Base-by-base conservation (phyloP, 768 basidiomycete species). In the Lentinula detonsa region DNA sequence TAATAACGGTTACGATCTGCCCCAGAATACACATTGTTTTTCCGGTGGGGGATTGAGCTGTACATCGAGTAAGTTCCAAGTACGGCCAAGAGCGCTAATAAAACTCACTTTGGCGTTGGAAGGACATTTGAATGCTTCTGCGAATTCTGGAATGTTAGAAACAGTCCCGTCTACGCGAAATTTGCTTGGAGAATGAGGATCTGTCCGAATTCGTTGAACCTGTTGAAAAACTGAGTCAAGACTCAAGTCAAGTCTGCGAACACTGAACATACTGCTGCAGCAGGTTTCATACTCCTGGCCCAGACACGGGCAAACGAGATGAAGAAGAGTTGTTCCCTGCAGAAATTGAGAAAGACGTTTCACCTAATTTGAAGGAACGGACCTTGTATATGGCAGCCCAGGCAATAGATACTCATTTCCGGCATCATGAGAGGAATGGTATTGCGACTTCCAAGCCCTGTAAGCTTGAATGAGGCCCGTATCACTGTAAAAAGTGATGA, bases 281-380 rank as follows among this genome's bases (percentile, higher is more conserved):
- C 87, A 28, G 91, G 83, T 64, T 88, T 92, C 73, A 88, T 90
- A 66, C 85, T 86, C 68, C 85, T 81, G 0, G 88, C 92, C 93
- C 93, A 96, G n/a, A 90, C 85, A 31, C 90, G 83, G 13, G 85
- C 95, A 68, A 91, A 95, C 1, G 92, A 84, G 59, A 98, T 85
- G 78, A 97, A 98, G 77, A 98, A 98, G 33, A 98, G 74, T 76
- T 98, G 95, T 43, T 97, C 95, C 61, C 90, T 91, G 8, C 33
- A 9, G 62, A n/a, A 23, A 18, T 42, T 43, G 33, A 37, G 10
- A 61, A n/a, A 42, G 62, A 49, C 21, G 0, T 34, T 15, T 21
- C 16, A 50, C 31, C 15, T 21, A 15, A 48, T 51, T 28, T n/a
- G 18, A 28, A 46, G 35, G 2, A 16, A 61, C 77, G 52, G 56